These are phyloP conservation scores for Lodderomyces margitis DNA, from an alignment of 1,139 yeast species.

Conservation along the genomic window DNA sequence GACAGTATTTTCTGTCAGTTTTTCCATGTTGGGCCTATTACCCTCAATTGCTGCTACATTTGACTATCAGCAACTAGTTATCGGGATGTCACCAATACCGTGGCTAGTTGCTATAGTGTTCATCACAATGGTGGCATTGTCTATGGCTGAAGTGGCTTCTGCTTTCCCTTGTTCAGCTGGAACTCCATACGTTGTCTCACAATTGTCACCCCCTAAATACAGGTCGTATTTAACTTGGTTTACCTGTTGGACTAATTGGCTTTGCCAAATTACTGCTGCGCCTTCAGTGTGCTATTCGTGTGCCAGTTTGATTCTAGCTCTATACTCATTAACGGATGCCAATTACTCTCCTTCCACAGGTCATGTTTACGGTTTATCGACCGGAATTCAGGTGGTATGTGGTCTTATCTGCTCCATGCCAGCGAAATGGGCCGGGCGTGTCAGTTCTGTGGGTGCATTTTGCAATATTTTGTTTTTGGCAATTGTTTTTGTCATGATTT, in stretches of 20 bases:
- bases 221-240: conserved; percentile 58
- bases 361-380: conserved; percentile 50
- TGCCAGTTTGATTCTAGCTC: conserved; percentile 60
- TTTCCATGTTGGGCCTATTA: conserved; percentile 67
- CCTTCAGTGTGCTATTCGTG: conserved; percentile 65
- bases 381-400: conserved; percentile 52
- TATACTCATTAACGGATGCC: conserved; percentile 36
- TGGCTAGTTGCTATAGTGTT: conserved; percentile 53
- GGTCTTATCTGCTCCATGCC: conserved; percentile 49
- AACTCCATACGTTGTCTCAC: conserved; percentile 49
- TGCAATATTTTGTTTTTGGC: conserved; percentile 51
- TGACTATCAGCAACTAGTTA: conserved; percentile 51
- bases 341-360: conserved; percentile 46
- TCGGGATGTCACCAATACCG: conserved; percentile 54
- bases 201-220: conserved; percentile 52
- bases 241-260: conserved; percentile 57
- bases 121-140: conserved; percentile 49
- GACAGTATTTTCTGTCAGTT: conserved; percentile 67
- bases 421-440: conserved; percentile 56
- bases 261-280: conserved; percentile 43
- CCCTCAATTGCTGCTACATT: conserved; percentile 67
- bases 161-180: conserved; percentile 52
- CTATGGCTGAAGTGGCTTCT: conserved; percentile 47
- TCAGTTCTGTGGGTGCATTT: conserved; percentile 53
- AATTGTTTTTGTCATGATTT: conserved; percentile 55